Evolutionary conservation across 2,329 filamentous ascomycete genomes (phyloP).

Genomic region (Diaporthe amygdali): DNA sequence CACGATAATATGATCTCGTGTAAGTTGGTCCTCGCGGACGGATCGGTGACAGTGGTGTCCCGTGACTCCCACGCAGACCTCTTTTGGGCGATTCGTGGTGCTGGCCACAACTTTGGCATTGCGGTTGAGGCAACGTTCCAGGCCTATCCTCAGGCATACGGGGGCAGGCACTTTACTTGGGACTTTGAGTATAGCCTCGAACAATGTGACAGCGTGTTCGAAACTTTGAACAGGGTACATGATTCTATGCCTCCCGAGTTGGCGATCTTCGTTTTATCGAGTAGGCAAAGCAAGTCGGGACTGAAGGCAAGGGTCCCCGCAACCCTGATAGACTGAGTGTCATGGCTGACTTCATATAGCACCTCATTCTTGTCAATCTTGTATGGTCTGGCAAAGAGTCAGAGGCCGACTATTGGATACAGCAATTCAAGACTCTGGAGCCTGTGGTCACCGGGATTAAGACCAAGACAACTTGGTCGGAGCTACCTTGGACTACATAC

Average conservation of each 20-base stretch:
- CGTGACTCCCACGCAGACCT: conserved; percentile 46
- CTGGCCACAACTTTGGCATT: conserved; percentile 50
- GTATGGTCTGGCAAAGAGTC: not conserved
- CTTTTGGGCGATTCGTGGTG: conserved; percentile 48
- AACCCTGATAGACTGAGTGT: no score
- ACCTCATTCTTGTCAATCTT: not conserved
- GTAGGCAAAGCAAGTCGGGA: not conserved
- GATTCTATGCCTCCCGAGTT: not conserved
- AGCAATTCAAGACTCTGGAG: not conserved
- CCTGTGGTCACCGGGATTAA: conserved; percentile 1
- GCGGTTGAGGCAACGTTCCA: conserved; percentile 49
- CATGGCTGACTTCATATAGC: not conserved
- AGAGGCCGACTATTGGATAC: not conserved
- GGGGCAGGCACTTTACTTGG: not conserved
- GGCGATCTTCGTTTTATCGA: not conserved
- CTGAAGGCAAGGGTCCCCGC: not conserved
- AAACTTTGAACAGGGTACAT: not conserved
- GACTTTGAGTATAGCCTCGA: not conserved
- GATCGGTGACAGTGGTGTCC: conserved; percentile 46
- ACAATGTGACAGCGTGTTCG: not conserved
- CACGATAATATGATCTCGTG: conserved; percentile 37
- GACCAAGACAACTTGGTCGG: not conserved
- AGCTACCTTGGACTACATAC: conserved; percentile 12
- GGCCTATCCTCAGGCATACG: conserved; percentile 40
- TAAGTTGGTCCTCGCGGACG: conserved; percentile 45